Percentiles rank a stretch among this genome's conserved stretches.
Conservation (phyloP, 805 yeast species). For the Pichia pseudocactophila region DNA sequence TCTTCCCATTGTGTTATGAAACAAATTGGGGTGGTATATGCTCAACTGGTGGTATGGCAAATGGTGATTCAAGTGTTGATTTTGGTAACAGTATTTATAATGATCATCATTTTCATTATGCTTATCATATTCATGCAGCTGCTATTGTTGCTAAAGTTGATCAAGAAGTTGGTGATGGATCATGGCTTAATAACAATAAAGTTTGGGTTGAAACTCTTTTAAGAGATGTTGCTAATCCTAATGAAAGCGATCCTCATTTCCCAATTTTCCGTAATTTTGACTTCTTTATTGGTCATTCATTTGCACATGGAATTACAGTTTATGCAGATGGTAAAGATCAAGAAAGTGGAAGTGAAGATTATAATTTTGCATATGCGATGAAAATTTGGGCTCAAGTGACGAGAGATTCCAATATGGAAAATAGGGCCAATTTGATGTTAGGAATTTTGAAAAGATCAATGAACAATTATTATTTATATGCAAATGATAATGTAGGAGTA, state of each 20-base stretch:
- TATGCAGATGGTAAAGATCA: conserved; percentile 73
- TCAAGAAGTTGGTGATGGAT: conserved; percentile 32
- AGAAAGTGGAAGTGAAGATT: conserved; percentile 69
- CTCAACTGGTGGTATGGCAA: conserved; percentile 37
- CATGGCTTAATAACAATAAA: conserved; percentile 42
- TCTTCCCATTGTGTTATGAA: conserved; percentile 45
- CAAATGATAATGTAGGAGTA: conserved; percentile 44
- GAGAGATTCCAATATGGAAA: conserved; percentile 43
- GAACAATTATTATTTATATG: conserved; percentile 46
- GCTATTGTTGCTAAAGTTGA: conserved; percentile 56
- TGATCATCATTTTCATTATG: conserved; percentile 53
- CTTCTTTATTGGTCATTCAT: conserved; percentile 72
- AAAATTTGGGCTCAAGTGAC: conserved; percentile 55
- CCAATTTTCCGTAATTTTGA: conserved; percentile 64
- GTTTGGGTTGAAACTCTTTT: conserved; percentile 49
- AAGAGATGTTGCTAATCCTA: conserved; percentile 63
- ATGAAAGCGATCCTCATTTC: conserved; percentile 43
- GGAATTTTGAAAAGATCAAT: conserved; percentile 49
- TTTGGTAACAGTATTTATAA: conserved; percentile 44
- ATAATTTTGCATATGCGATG: conserved; percentile 60
- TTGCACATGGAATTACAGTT: conserved; percentile 65
- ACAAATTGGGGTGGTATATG: conserved; percentile 48
- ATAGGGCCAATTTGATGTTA: conserved; percentile 50
- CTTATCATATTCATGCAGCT: conserved; percentile 50
- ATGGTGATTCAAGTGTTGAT: conserved; percentile 39